Evolutionary conservation across 495 filamentous ascomycete species (phyloP), one percentile per base, ranked within the genome.

Genomic region (Penicillium canariense): DNA sequence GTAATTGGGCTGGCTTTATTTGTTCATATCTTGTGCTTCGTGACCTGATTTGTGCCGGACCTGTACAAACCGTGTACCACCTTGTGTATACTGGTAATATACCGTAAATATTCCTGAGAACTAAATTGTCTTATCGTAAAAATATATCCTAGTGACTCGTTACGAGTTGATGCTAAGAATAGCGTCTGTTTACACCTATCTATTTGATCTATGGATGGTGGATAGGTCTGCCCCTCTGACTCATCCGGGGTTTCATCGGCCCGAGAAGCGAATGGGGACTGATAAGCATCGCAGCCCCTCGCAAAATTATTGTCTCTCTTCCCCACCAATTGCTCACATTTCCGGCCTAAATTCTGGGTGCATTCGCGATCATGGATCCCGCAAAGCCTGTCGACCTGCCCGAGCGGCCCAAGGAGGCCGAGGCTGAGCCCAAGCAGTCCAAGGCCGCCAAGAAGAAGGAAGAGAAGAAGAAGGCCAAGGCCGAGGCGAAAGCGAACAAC

Each of bases 381-480:
- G 59, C 51, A 50, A 68, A 63, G 62, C 65, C 65, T n/a, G 54
- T 56, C 14, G 65, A 67, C 28, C 44, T 67, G 48, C 65, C 65
- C 18, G 65, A 67, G 59, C 60, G 65, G 62, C 65, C 62, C 36
- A 67, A 67, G 56, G 65, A 59, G 55, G 57, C 58, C 36, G 30
- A 35, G 18, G 50, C 54, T 36, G 60, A 55, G 8, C 38, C 56
- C 20, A 60, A 61, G 44, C 43, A 54, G 44, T 52, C 60, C 36
- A 57, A 62, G 39, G 39, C 39, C 18, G 50, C 50, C 2, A 5
- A 17, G 68, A 87, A 87, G 76, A 87, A 87, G 73, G 73, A 87
- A 72, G 73, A 81, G 26, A 81, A 85, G 75, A 86, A 85, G 70
- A 70, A 82, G 32, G 32, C 76, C 51, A 76, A 81, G 63, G 78